phyloP scores from a whole-genome alignment of 2,329 filamentous ascomycete species.

The Elsinoe ampelina region DNA sequence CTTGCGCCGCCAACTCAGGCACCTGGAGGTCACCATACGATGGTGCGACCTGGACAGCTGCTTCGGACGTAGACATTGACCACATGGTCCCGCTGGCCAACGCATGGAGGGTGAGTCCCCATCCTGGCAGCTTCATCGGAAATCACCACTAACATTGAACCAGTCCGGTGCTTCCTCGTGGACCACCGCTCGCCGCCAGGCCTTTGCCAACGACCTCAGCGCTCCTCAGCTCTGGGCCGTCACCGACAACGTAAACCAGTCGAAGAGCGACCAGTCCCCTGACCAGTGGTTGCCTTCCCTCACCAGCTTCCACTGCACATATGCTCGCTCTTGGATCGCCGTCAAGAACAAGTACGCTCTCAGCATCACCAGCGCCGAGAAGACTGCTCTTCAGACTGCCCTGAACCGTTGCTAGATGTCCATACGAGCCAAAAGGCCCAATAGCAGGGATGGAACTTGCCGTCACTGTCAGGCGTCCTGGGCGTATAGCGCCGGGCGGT shows the following conservation, averaged over 20 bases:
- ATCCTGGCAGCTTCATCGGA: constrained; percentile 28
- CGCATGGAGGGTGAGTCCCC: constrained; percentile 46
- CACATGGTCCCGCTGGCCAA: constrained; percentile 75
- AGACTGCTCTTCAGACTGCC: constrained; percentile 56
- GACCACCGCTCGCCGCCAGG: constrained; percentile 57
- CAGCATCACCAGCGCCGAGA: constrained; percentile 63
- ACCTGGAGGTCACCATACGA: constrained; percentile 66
- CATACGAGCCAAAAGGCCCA: background rate
- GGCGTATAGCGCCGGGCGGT: background rate
- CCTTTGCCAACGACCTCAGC: constrained; percentile 50
- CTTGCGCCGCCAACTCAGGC: constrained; percentile 57
- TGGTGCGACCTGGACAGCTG: constrained; percentile 57
- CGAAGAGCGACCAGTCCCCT: constrained; percentile 64
- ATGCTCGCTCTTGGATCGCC: constrained; percentile 65
- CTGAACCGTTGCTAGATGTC: constrained; percentile 49
- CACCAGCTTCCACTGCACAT: constrained; percentile 64
- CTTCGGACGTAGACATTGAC: constrained; percentile 69
- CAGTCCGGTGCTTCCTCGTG: constrained; percentile 55
- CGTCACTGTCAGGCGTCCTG: background rate
- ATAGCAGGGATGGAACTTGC: background rate
- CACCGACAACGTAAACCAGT: constrained; percentile 64
- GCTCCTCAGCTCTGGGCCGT: constrained; percentile 68
- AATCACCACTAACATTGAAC: constrained; percentile 45
- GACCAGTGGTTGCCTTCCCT: constrained; percentile 69
- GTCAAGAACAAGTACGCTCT: constrained; percentile 67